Evolutionary conservation across 306 rosid species (phyloP).

Genomic region (Morella rubra): DNA sequence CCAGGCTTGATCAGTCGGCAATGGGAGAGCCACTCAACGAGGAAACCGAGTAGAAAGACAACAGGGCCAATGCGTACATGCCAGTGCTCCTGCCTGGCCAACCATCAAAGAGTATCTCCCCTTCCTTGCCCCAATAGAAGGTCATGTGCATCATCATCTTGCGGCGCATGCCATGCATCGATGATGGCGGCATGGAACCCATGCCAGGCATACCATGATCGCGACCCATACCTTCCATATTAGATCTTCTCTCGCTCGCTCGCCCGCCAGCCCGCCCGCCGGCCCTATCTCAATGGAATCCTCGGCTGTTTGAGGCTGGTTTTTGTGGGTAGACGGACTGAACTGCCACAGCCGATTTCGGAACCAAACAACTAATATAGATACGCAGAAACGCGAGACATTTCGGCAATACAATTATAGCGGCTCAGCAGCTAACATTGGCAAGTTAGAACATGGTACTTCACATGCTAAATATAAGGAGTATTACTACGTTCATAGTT

Average conservation of each 20-base stretch:
- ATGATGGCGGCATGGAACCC: conserved; percentile 21
- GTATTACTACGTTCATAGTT: too few species aligned
- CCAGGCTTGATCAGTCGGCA: conserved; percentile 47
- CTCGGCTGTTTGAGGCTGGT: neutral
- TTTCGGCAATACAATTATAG: too few species aligned
- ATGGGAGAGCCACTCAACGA: conserved; percentile 55
- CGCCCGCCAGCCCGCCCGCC: neutral
- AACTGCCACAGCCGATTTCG: too few species aligned
- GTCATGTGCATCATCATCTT: conserved; percentile 77
- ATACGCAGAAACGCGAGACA: too few species aligned
- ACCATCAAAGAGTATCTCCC: conserved; percentile 48
- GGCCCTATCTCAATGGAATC: neutral
- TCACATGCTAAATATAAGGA: too few species aligned
- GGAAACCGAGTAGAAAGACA: conserved; percentile 52
- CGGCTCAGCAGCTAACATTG: too few species aligned
- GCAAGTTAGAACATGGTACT: too few species aligned
- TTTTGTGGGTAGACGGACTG: too few species aligned
- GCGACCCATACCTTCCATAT: conserved; percentile 11
- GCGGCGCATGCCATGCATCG: conserved; percentile 24
- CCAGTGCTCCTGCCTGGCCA: conserved; percentile 65
- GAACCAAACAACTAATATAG: too few species aligned
- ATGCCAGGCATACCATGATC: conserved; percentile 17
- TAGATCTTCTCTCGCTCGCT: neutral
- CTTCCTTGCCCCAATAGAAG: conserved; percentile 74
- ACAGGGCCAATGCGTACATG: conserved; percentile 60